phyloP scores from a whole-genome alignment of 164 flowering plant genomes.

The Annona cherimola region DNA sequence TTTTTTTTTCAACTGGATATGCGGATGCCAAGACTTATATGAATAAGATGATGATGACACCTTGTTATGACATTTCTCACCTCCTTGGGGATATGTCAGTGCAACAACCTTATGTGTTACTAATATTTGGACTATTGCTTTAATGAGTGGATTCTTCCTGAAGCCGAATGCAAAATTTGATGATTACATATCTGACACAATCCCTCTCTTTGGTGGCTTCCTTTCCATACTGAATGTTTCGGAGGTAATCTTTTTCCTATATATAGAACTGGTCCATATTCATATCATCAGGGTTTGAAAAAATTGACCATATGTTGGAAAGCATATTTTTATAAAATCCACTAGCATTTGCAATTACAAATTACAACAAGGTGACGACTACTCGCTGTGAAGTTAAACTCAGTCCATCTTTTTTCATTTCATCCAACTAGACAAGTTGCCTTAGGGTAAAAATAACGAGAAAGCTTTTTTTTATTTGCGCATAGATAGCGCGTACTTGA shows the following conservation, averaged over 20 bases:
- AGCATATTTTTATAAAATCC: too few species aligned
- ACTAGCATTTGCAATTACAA: slow-evolving; percentile 10
- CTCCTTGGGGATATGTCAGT: slow-evolving; percentile 89
- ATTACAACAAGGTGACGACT: slow-evolving; percentile 52
- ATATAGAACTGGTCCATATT: too few species aligned
- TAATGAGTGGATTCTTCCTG: slow-evolving; percentile 18
- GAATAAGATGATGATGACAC: too few species aligned
- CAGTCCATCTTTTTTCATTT: slow-evolving; percentile 23
- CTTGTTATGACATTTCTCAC: too few species aligned
- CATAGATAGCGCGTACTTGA: slow-evolving; percentile 89
- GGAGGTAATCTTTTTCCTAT: slow-evolving; percentile 44
- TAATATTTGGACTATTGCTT: slow-evolving; percentile 82
- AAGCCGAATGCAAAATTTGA: slow-evolving; percentile 22
- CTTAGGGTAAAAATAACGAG: slow-evolving; percentile 84
- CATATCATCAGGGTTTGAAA: neutral
- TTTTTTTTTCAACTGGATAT: too few species aligned
- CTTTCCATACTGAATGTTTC: slow-evolving; percentile 80
- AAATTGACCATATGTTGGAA: slow-evolving; percentile 29
- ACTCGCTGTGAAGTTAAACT: slow-evolving; percentile 80
- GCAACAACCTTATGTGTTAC: slow-evolving; percentile 62
- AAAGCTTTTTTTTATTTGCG: slow-evolving; percentile 93
- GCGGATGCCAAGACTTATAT: too few species aligned
- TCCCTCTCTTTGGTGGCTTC: slow-evolving; percentile 90
- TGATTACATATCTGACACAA: slow-evolving; percentile 77
- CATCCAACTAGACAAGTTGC: slow-evolving; percentile 97